Evolutionary conservation across 169 alveolate species (phyloP).

Genomic region (Fabrea salina): DNA sequence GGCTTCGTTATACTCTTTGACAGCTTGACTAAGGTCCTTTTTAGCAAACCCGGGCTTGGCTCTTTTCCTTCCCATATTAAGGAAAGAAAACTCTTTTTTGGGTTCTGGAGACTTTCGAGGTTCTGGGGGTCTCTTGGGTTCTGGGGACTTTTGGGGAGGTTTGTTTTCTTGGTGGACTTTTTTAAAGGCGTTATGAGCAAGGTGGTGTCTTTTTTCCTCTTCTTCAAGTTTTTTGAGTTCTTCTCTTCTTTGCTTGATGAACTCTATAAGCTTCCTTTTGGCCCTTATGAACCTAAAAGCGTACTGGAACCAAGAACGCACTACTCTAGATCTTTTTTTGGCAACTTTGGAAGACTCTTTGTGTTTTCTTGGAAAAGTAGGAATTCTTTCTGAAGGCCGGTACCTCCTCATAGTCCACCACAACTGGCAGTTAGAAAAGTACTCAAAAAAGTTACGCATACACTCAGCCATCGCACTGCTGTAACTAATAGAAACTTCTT

Average conservation of each 20-base stretch:
- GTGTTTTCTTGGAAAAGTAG: neutral
- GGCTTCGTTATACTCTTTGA: neutral
- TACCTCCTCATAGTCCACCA: neutral
- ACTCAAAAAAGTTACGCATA: conserved; percentile 16
- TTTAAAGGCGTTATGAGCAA: neutral
- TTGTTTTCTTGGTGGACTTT: neutral
- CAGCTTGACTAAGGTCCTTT: neutral
- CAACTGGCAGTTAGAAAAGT: neutral
- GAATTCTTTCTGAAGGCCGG: conserved; percentile 6
- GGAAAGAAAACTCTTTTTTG: neutral
- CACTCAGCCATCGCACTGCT: conserved; percentile 16
- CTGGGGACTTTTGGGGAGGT: neutral
- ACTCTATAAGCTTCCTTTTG: neutral
- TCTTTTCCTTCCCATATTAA: neutral
- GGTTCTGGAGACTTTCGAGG: too few species aligned
- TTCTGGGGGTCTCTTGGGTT: too few species aligned
- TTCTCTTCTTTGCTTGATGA: neutral
- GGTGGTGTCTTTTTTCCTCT: neutral
- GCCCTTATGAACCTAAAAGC: conserved; percentile 23
- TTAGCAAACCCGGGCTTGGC: neutral
- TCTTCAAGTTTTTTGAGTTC: neutral
- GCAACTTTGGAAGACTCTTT: neutral
- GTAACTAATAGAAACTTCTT: conserved; percentile 1
- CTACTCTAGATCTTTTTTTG: neutral
- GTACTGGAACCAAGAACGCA: conserved; percentile 20